These are phyloP conservation scores for Wilhelminamyces savonicus DNA, from an alignment of 805 yeast genomes.

Conservation along the genomic window DNA sequence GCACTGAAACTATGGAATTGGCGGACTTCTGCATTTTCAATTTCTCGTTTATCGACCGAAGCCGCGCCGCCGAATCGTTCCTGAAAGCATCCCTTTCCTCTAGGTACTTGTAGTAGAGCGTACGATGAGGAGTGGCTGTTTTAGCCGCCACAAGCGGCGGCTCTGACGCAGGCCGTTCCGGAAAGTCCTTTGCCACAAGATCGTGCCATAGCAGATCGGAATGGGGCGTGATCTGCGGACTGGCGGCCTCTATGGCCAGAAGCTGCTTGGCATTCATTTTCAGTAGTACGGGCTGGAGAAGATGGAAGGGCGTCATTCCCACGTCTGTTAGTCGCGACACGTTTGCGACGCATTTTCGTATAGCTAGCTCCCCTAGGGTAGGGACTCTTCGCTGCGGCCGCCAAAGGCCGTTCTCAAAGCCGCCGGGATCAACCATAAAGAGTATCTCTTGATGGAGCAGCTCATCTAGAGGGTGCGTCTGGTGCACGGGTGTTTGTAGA, in stretches of 20 bases:
- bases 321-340: too few species aligned
- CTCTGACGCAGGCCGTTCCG: slow-evolving; percentile 30
- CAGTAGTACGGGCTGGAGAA: slow-evolving; percentile 40
- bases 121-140: slow-evolving; percentile 25
- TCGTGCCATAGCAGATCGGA: slow-evolving; percentile 42
- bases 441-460: too few species aligned
- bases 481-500: too few species aligned
- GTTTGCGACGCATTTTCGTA: too few species aligned
- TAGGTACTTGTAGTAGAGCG: slow-evolving; percentile 32
- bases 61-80: slow-evolving; percentile 37
- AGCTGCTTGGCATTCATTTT: slow-evolving; percentile 39
- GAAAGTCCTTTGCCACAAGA: slow-evolving; percentile 43
- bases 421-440: too few species aligned
- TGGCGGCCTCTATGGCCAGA: slow-evolving; percentile 30
- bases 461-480: too few species aligned
- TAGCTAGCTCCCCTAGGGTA: too few species aligned
- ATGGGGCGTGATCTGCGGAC: slow-evolving; percentile 36
- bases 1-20: slow-evolving; percentile 29
- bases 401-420: too few species aligned
- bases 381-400: too few species aligned
- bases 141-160: slow-evolving; percentile 2
- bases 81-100: slow-evolving; percentile 38
- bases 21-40: slow-evolving; percentile 34
- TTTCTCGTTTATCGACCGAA: slow-evolving; percentile 35
- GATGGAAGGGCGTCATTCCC: slow-evolving; percentile 36